Conservation (phyloP, 306 rosid species). For the Carpinus fangiana region DNA sequence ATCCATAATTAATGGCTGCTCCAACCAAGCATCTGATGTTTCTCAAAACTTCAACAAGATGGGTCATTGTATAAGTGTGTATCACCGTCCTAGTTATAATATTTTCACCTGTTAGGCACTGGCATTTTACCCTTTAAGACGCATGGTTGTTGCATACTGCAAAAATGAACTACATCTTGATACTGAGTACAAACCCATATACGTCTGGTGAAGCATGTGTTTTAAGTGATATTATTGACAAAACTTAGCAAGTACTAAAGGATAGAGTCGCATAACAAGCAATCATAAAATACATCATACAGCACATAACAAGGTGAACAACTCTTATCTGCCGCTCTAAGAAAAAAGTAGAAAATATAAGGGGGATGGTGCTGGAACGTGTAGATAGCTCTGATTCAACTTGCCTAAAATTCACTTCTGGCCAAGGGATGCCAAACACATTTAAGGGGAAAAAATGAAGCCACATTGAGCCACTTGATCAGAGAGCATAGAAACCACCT, state of each 20-base stretch:
- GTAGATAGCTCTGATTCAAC: not conserved
- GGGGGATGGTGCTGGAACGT: not conserved
- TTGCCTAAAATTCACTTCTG: not conserved
- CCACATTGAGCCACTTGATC: not conserved
- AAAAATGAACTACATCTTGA: not conserved
- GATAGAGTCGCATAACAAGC: constrained; percentile 1
- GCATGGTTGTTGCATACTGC: not conserved
- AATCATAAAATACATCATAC: not conserved
- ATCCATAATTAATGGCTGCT: too few species aligned
- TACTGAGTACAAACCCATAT: not conserved
- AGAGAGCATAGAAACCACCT: not conserved
- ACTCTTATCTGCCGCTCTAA: constrained; percentile 4
- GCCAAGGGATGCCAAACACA: not conserved
- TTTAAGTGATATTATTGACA: not conserved
- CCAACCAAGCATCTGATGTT: not conserved
- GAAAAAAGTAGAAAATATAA: not conserved
- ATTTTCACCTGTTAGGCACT: not conserved
- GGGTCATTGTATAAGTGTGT: not conserved
- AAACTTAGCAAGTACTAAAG: not conserved
- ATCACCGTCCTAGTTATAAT: not conserved
- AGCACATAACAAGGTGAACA: constrained; percentile 8
- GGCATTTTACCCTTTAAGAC: not conserved
- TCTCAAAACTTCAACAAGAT: not conserved
- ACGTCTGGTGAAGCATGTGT: not conserved
- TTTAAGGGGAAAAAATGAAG: not conserved